Conservation (phyloP, 2,329 filamentous ascomycete species). For the Didymella pinodella region DNA sequence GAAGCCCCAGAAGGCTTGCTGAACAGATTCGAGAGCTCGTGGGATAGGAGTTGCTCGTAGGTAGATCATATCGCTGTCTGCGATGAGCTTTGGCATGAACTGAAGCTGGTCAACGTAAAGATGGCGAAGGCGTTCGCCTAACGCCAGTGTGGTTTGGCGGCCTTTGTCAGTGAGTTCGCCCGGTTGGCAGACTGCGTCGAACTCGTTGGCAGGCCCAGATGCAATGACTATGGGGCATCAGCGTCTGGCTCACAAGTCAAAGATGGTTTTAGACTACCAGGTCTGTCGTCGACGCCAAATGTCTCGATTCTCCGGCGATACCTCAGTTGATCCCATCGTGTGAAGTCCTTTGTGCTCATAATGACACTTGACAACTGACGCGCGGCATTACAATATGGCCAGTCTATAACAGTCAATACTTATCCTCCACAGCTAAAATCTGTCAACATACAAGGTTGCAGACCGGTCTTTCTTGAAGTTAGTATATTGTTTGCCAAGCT, state of each 20-base stretch:
- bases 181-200: slow-evolving; percentile 74
- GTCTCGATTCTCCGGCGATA: slow-evolving; percentile 81
- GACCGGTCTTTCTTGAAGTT: slow-evolving; percentile 37
- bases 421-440: not conserved
- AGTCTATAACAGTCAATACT: slow-evolving; percentile 58
- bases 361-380: slow-evolving; percentile 72
- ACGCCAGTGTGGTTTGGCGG: slow-evolving; percentile 57
- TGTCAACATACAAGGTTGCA: slow-evolving; percentile 41
- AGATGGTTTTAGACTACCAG: slow-evolving; percentile 48
- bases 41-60: slow-evolving; percentile 60
- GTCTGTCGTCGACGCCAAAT: slow-evolving; percentile 71
- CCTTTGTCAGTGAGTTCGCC: slow-evolving; percentile 61
- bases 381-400: slow-evolving; percentile 89
- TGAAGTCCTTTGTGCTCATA: slow-evolving; percentile 61
- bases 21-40: slow-evolving; percentile 59
- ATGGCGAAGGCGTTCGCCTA: slow-evolving; percentile 58
- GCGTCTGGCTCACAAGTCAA: not conserved
- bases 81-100: slow-evolving; percentile 57
- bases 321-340: slow-evolving; percentile 65
- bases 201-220: slow-evolving; percentile 70
- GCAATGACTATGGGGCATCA: slow-evolving; percentile 61
- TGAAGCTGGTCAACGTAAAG: slow-evolving; percentile 60
- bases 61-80: slow-evolving; percentile 55
- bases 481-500: not conserved
- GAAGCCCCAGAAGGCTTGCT: slow-evolving; percentile 59